Evolutionary conservation across 1,139 yeast genomes (phyloP), one percentile per base, ranked within the genome.

Genomic region (Blastobotrys arbuscula): DNA sequence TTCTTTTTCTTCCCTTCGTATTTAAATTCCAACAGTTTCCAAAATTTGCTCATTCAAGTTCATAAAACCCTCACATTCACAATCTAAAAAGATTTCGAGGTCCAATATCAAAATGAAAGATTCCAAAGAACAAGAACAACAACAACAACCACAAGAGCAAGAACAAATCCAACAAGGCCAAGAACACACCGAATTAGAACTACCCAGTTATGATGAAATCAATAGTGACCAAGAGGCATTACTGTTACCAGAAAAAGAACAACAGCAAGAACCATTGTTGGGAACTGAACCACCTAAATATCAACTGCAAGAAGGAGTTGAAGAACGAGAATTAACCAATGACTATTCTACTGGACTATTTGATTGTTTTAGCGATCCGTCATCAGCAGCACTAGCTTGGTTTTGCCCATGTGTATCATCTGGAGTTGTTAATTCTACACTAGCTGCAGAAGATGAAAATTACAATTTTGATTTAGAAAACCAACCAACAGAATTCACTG

Each of bases 271-370:
- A 31, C 42, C 33, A 30, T 12, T 9, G 4, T 12, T 5, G 13
- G 31, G 13, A 28, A 28, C 40, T 6, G 42, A 30, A 34, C 50
- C 49, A 2, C 53, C 50, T 8, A 39, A 44, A 30, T 50, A 50
- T 28, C 42, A 39, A 36, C 37, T 21, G 16, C 39, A 39, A 15
- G 48, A 41, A 12, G 45, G 42, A 15, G 39, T 21, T 3, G 37
- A 45, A 7, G 46, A 45, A 18, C 24, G 18, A 3, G 44, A 36
- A 44, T 40, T 43, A 13, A 33, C 52, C 16, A 47, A 46, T 9
- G 55, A 53, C 31, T 54, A 45, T 38, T 38, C 50, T 19, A 52
- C 55, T 9, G 57, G 57, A 3, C 42, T 54, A 13, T 54, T 50
- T 45, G 52, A 45, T 2, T 51, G 55, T 44, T 50, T 48, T 39